Base-by-base conservation (phyloP, 1,139 yeast species). In the Hyphopichia wangnamkhiaoensis region DNA sequence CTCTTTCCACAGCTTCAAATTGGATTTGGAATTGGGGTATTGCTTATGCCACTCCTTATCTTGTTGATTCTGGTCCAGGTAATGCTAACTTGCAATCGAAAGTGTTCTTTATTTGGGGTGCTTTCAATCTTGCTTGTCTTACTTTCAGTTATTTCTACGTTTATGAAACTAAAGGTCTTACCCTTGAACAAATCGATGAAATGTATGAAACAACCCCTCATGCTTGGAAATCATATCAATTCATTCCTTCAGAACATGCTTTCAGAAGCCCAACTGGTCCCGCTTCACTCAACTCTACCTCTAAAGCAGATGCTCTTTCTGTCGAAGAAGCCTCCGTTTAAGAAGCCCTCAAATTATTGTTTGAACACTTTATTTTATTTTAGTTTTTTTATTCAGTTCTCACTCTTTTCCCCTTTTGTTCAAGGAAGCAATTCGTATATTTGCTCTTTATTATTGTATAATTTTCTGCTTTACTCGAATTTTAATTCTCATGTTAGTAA, bases 21-120 rank as follows among this genome's bases (percentile, higher is more conserved):
- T 84, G 90, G 91, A 61, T 82, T 49, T 81, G 79, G 63, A 83
- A 83, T 63, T 84, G 82, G 63, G 81, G 74, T 29, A 79, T 83
- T 61, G 87, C 86, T 13, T 80, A 71, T 58, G 79, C 80, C 26
- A 82, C 88, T 18, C 88, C 89, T 14, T 81, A 79, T 59, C 59
- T 82, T 70, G 84, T 81, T 44, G 84, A 80, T 55, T 51, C 68
- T 28, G 82, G 79, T 45, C 61, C 70, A 46, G 86, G 84, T 49
- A 77, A 83, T 10, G 81, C 84, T 13, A 68, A 79, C 59, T 66
- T 83, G 48, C 81, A 83, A 31, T 67, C 81, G 35, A 82, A 79
- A 53, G 88, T 83, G 38, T 82, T 82, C 70, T 82, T 81, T 63
- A 77, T 83, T 54, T 82, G 88, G 87, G 83, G 80, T 34, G 77